Percentiles rank a stretch among this genome's conserved stretches.
phyloP scores from a whole-genome alignment of 1,284 basidiomycete genomes.

The Trametes pubescens region DNA sequence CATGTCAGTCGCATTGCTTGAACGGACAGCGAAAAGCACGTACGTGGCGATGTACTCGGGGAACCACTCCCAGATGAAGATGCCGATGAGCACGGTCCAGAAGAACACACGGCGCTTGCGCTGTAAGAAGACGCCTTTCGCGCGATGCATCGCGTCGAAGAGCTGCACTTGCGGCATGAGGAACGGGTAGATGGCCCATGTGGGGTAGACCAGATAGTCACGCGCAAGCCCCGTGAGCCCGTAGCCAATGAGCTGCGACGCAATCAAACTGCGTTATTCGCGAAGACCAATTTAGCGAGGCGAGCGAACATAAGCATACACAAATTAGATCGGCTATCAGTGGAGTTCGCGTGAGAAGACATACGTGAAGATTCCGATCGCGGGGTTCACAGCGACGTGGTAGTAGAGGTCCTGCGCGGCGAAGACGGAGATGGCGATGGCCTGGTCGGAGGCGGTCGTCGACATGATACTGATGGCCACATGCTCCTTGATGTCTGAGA shows the following conservation, averaged over 20 bases:
- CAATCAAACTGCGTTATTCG: constrained; percentile 18
- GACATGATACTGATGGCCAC: constrained; percentile 66
- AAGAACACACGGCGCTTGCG: constrained; percentile 65
- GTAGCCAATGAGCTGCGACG: constrained; percentile 75
- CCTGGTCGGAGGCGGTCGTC: constrained; percentile 27
- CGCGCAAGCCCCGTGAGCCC: constrained; percentile 83
- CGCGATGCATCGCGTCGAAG: constrained; percentile 63
- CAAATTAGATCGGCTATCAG: background rate
- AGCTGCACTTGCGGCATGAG: constrained; percentile 56
- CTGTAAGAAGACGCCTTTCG: constrained; percentile 52
- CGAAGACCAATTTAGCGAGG: constrained; percentile 40
- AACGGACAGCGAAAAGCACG: constrained; percentile 34
- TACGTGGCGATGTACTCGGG: constrained; percentile 46
- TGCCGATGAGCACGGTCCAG: constrained; percentile 60
- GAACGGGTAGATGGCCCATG: constrained; percentile 43
- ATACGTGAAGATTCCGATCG: constrained; percentile 48
- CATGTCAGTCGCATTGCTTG: background rate
- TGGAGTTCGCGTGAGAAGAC: constrained; percentile 2
- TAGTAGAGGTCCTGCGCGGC: constrained; percentile 48
- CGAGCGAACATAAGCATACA: constrained; percentile 35
- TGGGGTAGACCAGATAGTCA: constrained; percentile 88
- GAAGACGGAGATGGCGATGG: constrained; percentile 40
- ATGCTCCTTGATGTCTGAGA: constrained; percentile 64
- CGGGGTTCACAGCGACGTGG: constrained; percentile 45
- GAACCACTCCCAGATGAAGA: constrained; percentile 52